These are phyloP conservation scores for Chaetothyriales sp. DNA, from an alignment of 2,329 filamentous ascomycete genomes.

Conservation along the genomic window DNA sequence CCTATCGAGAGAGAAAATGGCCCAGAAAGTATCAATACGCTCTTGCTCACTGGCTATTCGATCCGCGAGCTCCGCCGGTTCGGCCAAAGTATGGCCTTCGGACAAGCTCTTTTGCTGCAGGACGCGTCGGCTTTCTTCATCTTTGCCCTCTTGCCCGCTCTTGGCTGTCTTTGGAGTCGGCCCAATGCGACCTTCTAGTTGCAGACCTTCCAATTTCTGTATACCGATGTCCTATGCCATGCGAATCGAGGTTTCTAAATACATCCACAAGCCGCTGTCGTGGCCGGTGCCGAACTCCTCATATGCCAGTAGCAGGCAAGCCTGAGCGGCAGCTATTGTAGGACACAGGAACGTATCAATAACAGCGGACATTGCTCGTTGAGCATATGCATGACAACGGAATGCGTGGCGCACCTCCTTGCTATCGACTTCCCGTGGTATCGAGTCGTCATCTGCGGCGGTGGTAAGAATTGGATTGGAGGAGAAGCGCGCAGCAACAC, in stretches of 20 bases:
- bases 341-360: conserved; percentile 74
- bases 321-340: conserved; percentile 70
- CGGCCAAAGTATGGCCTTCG: conserved; percentile 16
- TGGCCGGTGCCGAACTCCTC: conserved; percentile 80
- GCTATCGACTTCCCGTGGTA: conserved; percentile 27
- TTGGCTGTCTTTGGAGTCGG: conserved; percentile 45
- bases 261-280: conserved; percentile 89
- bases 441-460: conserved; percentile 35
- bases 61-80: conserved; percentile 25
- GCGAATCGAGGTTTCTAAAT: conserved; percentile 72
- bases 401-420: conserved; percentile 41
- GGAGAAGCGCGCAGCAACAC: conserved; percentile 69
- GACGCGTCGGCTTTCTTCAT: conserved; percentile 33
- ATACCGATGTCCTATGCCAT: conserved; percentile 70
- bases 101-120: conserved; percentile 20
- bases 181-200: conserved; percentile 41
- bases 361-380: conserved; percentile 67
- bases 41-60: conserved; percentile 57
- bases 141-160: conserved; percentile 27
- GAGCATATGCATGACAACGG: conserved; percentile 63
- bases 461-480: conserved; percentile 40
- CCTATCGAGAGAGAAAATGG: conserved; percentile 74
- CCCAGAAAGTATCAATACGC: conserved; percentile 77
- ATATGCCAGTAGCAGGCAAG: conserved; percentile 70
- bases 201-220: conserved; percentile 65